Conservation (phyloP, 2,329 filamentous ascomycete genomes). For the Talaromyces rugulosus region DNA sequence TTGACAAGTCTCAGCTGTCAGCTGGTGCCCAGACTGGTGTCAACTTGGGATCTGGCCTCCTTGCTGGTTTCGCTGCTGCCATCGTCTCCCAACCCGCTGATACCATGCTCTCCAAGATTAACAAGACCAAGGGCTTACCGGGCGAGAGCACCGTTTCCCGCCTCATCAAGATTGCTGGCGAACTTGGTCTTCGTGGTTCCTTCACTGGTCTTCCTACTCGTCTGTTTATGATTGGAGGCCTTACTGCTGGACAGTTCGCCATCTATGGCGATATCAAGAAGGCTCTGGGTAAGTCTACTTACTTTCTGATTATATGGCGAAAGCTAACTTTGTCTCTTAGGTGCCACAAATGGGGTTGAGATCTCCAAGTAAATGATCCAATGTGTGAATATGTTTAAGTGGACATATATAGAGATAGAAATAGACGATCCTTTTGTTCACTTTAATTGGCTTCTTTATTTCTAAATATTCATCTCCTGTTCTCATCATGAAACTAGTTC, state of each 20-base stretch:
- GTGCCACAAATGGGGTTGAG: background rate
- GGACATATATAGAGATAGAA: background rate
- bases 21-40: constrained; percentile 67
- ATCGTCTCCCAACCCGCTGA: constrained; percentile 85
- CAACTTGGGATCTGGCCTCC: constrained; percentile 80
- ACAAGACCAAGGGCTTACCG: constrained; percentile 83
- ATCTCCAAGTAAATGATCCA: background rate
- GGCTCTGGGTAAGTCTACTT: background rate
- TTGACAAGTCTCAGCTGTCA: constrained; percentile 69
- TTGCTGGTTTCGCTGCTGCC: constrained; percentile 82
- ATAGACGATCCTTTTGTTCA: no score
- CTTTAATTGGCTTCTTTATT: no score
- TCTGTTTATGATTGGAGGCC: constrained; percentile 69
- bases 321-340: background rate
- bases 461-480: no score
- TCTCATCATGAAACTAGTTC: no score
- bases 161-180: constrained; percentile 80
- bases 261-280: constrained; percentile 64
- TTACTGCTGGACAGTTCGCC: constrained; percentile 77
- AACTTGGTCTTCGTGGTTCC: constrained; percentile 73
- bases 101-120: constrained; percentile 92
- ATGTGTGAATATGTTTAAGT: background rate
- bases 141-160: constrained; percentile 78
- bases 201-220: constrained; percentile 78
- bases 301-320: background rate